Evolutionary conservation across 2,329 filamentous ascomycete species (phyloP), one percentile per base, ranked within the genome.

Genomic region (Trichothecium sympodiale): DNA sequence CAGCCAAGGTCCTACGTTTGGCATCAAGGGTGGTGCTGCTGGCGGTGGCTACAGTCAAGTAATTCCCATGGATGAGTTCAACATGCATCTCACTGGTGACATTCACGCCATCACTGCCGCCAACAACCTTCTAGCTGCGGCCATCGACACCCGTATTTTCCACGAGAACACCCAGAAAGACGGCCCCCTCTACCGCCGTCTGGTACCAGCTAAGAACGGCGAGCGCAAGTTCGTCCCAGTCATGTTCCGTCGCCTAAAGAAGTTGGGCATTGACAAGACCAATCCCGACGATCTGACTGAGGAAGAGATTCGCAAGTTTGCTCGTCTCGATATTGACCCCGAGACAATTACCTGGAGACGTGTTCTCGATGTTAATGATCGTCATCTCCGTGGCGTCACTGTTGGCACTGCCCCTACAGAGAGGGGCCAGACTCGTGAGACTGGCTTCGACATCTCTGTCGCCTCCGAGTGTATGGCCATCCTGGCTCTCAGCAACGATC

Each of bases 11-110:
- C 91, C 91, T 38, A 98, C 91, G 0, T 98, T 98, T 57, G 91
- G 91, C 52, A 96, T 98, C 71, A 98, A 98, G 71, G 91, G 91
- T 43, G 91, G 91, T 51, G 91, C 91, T 40, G 91, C 91, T 38
- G 91, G 91, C 51, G 91, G 91, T 58, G 91, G 91, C 28, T 98
- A 96, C 74, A 94, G 86, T 59, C 91, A 98, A 60, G 91, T 98
- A 53, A 96, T 98, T 50, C 91, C 91, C 40, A 98, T 98, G 91
- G 91, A 98, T 51, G 91, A 98, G 60, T 98, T 98, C 69, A 98
- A 98, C 63, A 68, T 98, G 54, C 91, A 98, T 59, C 65, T 98
- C 51, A 98, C 91, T 37, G 91, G 91, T 51, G 91, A 98, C 56
- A 96, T 98, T 38, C 91, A 98, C 58, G 91, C 91, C 45, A 91